A percentile compares a stretch with the other conserved stretches of the same genome.
These are phyloP conservation scores for Sporopachydermia quercuum DNA, from an alignment of 805 yeast species.

Conservation along the genomic window DNA sequence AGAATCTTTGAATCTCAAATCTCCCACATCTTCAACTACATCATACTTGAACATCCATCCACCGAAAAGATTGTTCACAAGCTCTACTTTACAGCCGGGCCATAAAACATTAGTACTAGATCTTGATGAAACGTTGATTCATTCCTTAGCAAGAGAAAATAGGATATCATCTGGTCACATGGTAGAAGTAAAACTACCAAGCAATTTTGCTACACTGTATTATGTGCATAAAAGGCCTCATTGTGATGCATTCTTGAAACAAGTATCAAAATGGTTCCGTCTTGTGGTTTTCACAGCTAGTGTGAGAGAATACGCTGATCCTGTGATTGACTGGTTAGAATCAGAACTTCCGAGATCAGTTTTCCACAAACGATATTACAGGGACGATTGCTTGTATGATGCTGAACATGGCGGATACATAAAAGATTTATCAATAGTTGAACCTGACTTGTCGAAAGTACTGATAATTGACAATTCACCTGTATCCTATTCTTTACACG, in stretches of 20 bases:
- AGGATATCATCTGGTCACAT: slow-evolving; percentile 37
- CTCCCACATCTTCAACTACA: not conserved
- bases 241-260: slow-evolving; percentile 71
- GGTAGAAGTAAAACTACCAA: slow-evolving; percentile 63
- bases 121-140: slow-evolving; percentile 88
- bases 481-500: slow-evolving; percentile 69
- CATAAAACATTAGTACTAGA: slow-evolving; percentile 72
- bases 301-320: slow-evolving; percentile 91
- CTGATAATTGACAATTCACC: slow-evolving; percentile 90
- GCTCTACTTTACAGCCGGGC: slow-evolving; percentile 6
- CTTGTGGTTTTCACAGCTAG: slow-evolving; percentile 90
- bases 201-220: slow-evolving; percentile 63
- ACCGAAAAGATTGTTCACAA: not conserved
- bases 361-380: slow-evolving; percentile 51
- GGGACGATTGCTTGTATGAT: slow-evolving; percentile 54
- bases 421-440: slow-evolving; percentile 44
- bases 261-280: slow-evolving; percentile 76
- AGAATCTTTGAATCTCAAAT: too few relatives aligned
- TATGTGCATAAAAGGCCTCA: slow-evolving; percentile 86
- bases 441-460: slow-evolving; percentile 48
- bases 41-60: not conserved
- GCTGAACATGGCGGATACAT: slow-evolving; percentile 73
- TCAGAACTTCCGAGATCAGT: slow-evolving; percentile 28
- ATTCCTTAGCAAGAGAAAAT: slow-evolving; percentile 59
- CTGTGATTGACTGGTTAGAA: slow-evolving; percentile 87